These are phyloP conservation scores for Coemansia sp. DNA, from an alignment of 192 early-diverging fungal species.

Conservation along the genomic window DNA sequence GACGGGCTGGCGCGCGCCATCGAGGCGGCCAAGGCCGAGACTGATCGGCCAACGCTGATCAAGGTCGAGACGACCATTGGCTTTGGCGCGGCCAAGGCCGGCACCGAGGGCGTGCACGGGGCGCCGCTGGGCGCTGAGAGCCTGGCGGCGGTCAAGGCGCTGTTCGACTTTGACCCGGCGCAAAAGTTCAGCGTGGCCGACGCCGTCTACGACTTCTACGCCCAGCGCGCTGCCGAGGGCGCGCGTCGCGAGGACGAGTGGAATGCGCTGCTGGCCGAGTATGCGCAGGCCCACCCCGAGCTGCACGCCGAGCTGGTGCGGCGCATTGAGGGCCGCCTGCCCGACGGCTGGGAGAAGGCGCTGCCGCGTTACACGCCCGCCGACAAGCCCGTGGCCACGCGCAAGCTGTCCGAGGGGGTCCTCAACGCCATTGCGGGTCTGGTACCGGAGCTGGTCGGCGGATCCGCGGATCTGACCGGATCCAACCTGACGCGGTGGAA, in stretches of 20 bases:
- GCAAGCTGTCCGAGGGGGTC: slow-evolving; percentile 85
- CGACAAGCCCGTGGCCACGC: slow-evolving; percentile 79
- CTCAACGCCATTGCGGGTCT: slow-evolving; percentile 76
- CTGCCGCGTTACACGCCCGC: slow-evolving; percentile 82
- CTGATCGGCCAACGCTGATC: slow-evolving; percentile 82
- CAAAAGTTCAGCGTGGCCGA: slow-evolving; percentile 72
- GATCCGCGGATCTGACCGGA: slow-evolving; percentile 95
- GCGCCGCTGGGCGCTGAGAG: slow-evolving; percentile 76
- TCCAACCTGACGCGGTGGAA: slow-evolving; percentile 98
- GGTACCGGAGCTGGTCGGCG: slow-evolving; percentile 86
- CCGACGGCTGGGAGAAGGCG: slow-evolving; percentile 65
- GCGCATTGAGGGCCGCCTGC: slow-evolving; percentile 70
- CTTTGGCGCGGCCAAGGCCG: slow-evolving; percentile 83
- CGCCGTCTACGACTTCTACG: slow-evolving; percentile 58
- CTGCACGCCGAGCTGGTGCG: slow-evolving; percentile 71
- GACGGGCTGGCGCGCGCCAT: slow-evolving; percentile 72
- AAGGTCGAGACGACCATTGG: slow-evolving; percentile 91
- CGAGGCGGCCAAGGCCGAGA: slow-evolving; percentile 78
- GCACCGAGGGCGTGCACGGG: slow-evolving; percentile 93
- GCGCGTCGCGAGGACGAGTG: slow-evolving; percentile 70
- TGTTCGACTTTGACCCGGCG: slow-evolving; percentile 81
- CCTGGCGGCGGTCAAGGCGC: slow-evolving; percentile 75
- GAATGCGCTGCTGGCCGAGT: slow-evolving; percentile 71
- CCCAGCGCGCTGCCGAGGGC: slow-evolving; percentile 59
- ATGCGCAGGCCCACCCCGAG: slow-evolving; percentile 67